Evolutionary conservation across 2,329 filamentous ascomycete species (phyloP).

Genomic region (Beauveria sp.): DNA sequence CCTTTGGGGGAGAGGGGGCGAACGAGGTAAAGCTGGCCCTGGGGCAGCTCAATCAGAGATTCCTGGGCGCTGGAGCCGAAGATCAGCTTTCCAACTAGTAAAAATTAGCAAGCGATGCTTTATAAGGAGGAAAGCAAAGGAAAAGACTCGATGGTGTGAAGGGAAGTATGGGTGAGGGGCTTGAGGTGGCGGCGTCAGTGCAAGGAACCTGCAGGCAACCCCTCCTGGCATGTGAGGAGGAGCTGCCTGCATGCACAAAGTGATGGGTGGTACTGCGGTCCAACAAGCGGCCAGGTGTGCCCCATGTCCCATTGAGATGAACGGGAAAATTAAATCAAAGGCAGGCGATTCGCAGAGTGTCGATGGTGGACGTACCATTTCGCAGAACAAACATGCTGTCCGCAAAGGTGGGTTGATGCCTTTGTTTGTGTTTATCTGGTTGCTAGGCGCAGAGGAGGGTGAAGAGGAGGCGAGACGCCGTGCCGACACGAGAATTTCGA

Average conservation of each 20-base stretch:
- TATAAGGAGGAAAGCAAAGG: background rate
- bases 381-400: conserved; percentile 31
- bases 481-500: background rate
- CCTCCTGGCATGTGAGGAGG: conserved; percentile 26
- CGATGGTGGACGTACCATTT: conserved; percentile 26
- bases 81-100: conserved; percentile 78
- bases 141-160: background rate
- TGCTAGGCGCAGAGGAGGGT: background rate
- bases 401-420: conserved; percentile 10
- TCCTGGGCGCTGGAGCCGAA: conserved; percentile 85
- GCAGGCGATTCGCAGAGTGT: background rate
- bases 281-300: background rate
- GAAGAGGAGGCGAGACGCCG: background rate
- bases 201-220: conserved; percentile 16
- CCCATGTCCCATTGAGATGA: background rate
- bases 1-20: conserved; percentile 92
- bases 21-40: conserved; percentile 95
- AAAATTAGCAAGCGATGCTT: background rate
- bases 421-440: conserved; percentile 3
- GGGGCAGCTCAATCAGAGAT: conserved; percentile 85
- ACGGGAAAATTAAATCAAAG: background rate
- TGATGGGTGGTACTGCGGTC: background rate
- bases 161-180: conserved; percentile 11
- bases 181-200: conserved; percentile 22
- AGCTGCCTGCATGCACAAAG: background rate